These are phyloP conservation scores for Chamaenerion angustifolium DNA, from an alignment of 345 rosid species.

Conservation along the genomic window DNA sequence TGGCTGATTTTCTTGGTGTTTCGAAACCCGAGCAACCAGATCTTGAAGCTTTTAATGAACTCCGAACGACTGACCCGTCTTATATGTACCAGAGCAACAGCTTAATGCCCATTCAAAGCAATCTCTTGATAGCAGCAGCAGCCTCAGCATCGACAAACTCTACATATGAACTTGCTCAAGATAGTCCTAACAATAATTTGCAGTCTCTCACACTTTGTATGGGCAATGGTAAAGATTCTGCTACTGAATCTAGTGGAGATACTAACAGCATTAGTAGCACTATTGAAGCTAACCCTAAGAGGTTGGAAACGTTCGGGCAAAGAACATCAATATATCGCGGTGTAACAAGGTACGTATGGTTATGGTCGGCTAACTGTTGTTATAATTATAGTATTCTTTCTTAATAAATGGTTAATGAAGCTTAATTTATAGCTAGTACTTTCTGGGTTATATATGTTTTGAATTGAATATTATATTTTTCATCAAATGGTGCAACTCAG, in stretches of 20 bases:
- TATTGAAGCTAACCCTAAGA: slow-evolving; percentile 53
- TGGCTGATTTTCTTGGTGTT: slow-evolving; percentile 84
- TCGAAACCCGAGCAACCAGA: slow-evolving; percentile 52
- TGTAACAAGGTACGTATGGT: slow-evolving; percentile 49
- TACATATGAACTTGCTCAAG: slow-evolving; percentile 15
- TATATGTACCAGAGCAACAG: slow-evolving; percentile 32
- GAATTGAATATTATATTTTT: too few species aligned
- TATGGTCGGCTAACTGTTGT: not conserved
- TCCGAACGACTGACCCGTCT: slow-evolving; percentile 38
- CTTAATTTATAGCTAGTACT: too few species aligned
- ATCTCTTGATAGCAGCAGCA: slow-evolving; percentile 12
- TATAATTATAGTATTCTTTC: too few species aligned
- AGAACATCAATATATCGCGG: slow-evolving; percentile 91
- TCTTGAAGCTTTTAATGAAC: slow-evolving; percentile 44
- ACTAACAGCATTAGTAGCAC: slow-evolving; percentile 26
- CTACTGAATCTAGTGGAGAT: slow-evolving; percentile 24
- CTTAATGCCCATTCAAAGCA: slow-evolving; percentile 32
- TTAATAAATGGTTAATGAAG: too few species aligned
- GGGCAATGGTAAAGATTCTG: slow-evolving; percentile 59
- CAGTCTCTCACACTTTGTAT: slow-evolving; percentile 70
- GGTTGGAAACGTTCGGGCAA: slow-evolving; percentile 85
- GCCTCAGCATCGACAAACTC: slow-evolving; percentile 28
- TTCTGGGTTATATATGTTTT: too few species aligned
- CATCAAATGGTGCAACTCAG: slow-evolving; percentile 13
- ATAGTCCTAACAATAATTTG: slow-evolving; percentile 39